These are phyloP conservation scores for Camellia granthamiana DNA, from an alignment of 148 eudicot genomes.

Conservation along the genomic window DNA sequence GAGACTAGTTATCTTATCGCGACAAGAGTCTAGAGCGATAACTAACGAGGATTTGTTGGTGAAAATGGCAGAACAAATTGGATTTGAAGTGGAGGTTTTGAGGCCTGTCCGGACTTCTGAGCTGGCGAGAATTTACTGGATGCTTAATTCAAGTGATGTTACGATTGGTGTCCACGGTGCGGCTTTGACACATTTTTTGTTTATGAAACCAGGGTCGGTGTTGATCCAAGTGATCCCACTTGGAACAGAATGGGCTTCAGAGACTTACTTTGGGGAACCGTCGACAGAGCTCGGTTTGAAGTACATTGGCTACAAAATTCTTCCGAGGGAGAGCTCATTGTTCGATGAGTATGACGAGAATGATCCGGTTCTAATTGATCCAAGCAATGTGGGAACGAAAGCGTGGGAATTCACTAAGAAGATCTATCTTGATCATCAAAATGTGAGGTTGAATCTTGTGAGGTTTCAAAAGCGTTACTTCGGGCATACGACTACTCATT, in stretches of 20 bases:
- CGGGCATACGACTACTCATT: slow-evolving; percentile 54
- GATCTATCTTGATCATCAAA: slow-evolving; percentile 82
- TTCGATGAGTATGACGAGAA: slow-evolving; percentile 48
- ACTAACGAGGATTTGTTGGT: slow-evolving; percentile 60
- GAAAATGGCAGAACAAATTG: slow-evolving; percentile 63
- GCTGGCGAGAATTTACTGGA: slow-evolving; percentile 61
- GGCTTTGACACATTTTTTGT: slow-evolving; percentile 81
- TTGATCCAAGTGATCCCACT: slow-evolving; percentile 82
- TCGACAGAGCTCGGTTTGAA: slow-evolving; percentile 63
- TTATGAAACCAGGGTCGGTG: slow-evolving; percentile 62
- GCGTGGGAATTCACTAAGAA: slow-evolving; percentile 88
- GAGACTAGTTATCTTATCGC: slow-evolving; percentile 60
- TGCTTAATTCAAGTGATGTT: slow-evolving; percentile 69
- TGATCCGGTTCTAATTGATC: slow-evolving; percentile 66
- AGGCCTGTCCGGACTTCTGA: slow-evolving; percentile 59
- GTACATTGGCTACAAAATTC: slow-evolving; percentile 70
- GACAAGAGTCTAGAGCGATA: slow-evolving; percentile 71
- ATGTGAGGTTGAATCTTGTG: slow-evolving; percentile 58
- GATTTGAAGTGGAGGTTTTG: slow-evolving; percentile 54
- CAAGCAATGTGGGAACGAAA: slow-evolving; percentile 47
- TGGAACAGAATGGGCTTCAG: slow-evolving; percentile 88
- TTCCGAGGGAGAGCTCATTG: slow-evolving; percentile 76
- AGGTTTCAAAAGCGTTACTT: slow-evolving; percentile 69
- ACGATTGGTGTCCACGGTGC: slow-evolving; percentile 94
- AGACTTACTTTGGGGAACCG: slow-evolving; percentile 77